Evolutionary conservation across 2,329 filamentous ascomycete species (phyloP).

Genomic region (Talaromyces sp.): DNA sequence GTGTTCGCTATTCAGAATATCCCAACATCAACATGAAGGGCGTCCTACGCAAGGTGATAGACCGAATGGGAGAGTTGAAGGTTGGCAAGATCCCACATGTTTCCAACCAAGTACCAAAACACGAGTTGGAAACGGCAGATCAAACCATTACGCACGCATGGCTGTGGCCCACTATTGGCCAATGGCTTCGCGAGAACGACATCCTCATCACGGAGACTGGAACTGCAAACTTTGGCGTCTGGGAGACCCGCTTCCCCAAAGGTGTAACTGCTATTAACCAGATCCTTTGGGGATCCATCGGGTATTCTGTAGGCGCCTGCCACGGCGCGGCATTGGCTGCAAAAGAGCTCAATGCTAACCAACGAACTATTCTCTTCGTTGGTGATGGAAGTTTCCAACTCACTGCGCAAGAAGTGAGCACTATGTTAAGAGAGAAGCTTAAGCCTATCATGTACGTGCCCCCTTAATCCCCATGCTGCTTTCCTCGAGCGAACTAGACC

Average conservation of each 20-base stretch:
- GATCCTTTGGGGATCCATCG: constrained; percentile 57
- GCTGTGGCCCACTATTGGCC: constrained; percentile 45
- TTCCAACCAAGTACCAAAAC: constrained; percentile 45
- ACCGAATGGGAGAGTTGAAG: constrained; percentile 54
- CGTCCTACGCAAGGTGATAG: constrained; percentile 66
- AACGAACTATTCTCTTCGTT: constrained; percentile 54
- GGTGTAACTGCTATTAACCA: constrained; percentile 47
- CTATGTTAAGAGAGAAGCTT: constrained; percentile 58
- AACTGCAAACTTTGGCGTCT: constrained; percentile 52
- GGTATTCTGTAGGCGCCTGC: constrained; percentile 56
- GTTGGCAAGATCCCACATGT: constrained; percentile 47
- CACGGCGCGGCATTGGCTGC: constrained; percentile 53
- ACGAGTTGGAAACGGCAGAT: constrained; percentile 24
- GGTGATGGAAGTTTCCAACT: constrained; percentile 63
- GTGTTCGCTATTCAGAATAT: constrained; percentile 73
- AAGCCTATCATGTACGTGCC: constrained; percentile 63
- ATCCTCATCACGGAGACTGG: constrained; percentile 56
- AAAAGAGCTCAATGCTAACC: constrained; percentile 26
- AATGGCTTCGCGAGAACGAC: constrained; percentile 49
- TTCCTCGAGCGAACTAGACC: not conserved
- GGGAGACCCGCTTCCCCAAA: constrained; percentile 47
- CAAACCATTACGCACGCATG: constrained; percentile 45
- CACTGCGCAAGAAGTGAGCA: constrained; percentile 61
- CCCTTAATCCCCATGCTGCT: not conserved
- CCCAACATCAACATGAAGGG: constrained; percentile 71